Evolutionary conservation across 495 filamentous ascomycete species (phyloP).

Genomic region (Penicillium verhagenii): DNA sequence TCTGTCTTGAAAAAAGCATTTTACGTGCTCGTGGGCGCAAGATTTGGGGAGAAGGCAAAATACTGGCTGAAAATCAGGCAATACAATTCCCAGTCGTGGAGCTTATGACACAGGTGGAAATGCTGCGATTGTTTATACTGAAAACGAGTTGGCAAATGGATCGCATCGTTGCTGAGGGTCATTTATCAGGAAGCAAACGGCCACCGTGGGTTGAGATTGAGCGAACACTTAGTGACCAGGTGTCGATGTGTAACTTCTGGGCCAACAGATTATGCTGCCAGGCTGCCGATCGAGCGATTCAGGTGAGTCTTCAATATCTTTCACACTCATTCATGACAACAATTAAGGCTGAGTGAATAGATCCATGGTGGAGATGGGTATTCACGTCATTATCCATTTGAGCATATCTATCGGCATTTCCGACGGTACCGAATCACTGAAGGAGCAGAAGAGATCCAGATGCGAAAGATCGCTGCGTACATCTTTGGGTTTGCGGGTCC

Average conservation of each 20-base stretch:
- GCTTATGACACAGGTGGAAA: conserved; percentile 57
- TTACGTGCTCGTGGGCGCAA: conserved; percentile 49
- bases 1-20: conserved; percentile 54
- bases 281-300: conserved; percentile 59
- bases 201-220: conserved; percentile 38
- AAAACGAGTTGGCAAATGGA: conserved; percentile 61
- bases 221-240: conserved; percentile 51
- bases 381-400: conserved; percentile 47
- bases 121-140: conserved; percentile 58
- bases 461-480: conserved; percentile 42
- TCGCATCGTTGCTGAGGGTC: conserved; percentile 37
- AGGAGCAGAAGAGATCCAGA: conserved; percentile 22
- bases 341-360: conserved; percentile 15
- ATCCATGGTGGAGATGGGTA: conserved; percentile 54
- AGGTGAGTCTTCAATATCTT: conserved; percentile 26
- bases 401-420: conserved; percentile 54
- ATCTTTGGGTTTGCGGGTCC: conserved; percentile 43
- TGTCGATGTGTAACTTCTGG: conserved; percentile 66
- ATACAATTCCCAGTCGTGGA: conserved; percentile 63
- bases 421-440: conserved; percentile 51
- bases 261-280: conserved; percentile 57
- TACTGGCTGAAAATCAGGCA: conserved; percentile 55
- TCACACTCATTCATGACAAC: neutral
- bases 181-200: neutral
- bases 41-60: conserved; percentile 51